Base-by-base conservation (phyloP, 2,329 filamentous ascomycete species). In the Hymenoscyphus fructigenus region DNA sequence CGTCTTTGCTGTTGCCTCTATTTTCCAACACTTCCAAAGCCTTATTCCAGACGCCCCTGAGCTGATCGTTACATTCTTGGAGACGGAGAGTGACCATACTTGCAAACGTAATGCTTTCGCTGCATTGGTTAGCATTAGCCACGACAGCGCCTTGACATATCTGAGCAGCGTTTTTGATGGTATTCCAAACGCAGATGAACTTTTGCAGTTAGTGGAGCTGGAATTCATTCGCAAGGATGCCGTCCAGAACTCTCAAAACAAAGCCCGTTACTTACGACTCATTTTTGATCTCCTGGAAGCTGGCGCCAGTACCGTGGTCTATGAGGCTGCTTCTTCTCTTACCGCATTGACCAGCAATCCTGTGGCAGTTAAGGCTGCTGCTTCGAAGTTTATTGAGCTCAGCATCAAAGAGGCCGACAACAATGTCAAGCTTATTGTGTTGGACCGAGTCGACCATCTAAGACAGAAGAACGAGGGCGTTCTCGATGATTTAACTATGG, bases 211-310 rank as follows among this genome's bases (percentile, higher is more conserved):
- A 68, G 93, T 93, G 5, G 93, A 98, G 78, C 85, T 99, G 23
- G 95, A 98, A 78, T 99, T 99, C 77, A 97, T 99, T 73, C 88
- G 95, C 74, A 98, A 96, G 78, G 95, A 99, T 82, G 93, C 95
- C n/a, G 84, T 96, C 56, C 89, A 94, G 73, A 98, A 98, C 78
- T 84, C 92, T 2, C 90, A 94, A 75, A 97, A 98, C 80, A 99
- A 98, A 89, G 92, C 93, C 60, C 88, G 91, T 70, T 99, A 99
- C 79, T 81, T 99, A 69, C 87, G 95, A 67, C 84, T 99, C 68
- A 99, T 99, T 72, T 98, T 99, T 75, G 95, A 99, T 77, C 85
- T 99, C 20, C 84, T 99, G 62, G 95, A 99, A 79, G 94, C 95
- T 36, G 89, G 89, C 66, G 90, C 94, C 60, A 96, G 93, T 28